These are phyloP conservation scores for Thelephora terrestris DNA, from an alignment of 1,284 basidiomycete genomes.

Conservation along the genomic window DNA sequence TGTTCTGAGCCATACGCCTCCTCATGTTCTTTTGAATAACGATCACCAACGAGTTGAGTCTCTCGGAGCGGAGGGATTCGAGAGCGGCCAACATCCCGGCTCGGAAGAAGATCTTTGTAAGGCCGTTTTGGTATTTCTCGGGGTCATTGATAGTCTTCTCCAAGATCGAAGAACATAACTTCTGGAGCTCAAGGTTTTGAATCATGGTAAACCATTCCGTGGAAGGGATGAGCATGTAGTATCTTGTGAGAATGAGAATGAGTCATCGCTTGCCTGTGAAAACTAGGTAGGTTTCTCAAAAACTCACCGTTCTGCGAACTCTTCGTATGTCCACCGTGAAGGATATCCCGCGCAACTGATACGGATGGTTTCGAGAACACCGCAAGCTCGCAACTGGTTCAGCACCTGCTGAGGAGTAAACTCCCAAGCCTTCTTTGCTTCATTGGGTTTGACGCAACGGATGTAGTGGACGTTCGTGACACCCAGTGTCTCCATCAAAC, in stretches of 20 bases:
- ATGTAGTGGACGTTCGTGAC: conserved; percentile 99
- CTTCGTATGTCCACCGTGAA: conserved; percentile 97
- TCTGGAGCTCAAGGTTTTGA: conserved; percentile 68
- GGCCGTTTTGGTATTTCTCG: conserved; percentile 95
- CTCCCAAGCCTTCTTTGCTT: conserved; percentile 94
- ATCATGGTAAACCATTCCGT: conserved; percentile 79
- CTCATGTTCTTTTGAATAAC: conserved; percentile 97
- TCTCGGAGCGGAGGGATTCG: conserved; percentile 81
- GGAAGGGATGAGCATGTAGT: conserved; percentile 93
- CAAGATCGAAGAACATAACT: conserved; percentile 82
- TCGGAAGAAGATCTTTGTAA: conserved; percentile 99
- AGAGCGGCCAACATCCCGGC: conserved; percentile 98
- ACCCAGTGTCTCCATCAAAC: conserved; percentile 95
- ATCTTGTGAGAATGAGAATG: conserved; percentile 38
- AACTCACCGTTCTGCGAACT: conserved; percentile 93
- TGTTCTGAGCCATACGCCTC: conserved; percentile 74
- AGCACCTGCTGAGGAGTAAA: conserved; percentile 95
- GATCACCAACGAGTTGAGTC: conserved; percentile 86
- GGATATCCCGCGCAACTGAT: conserved; percentile 99
- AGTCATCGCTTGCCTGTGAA: not conserved
- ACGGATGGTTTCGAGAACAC: conserved; percentile 97
- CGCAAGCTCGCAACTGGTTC: conserved; percentile 93
- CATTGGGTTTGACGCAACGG: conserved; percentile 99
- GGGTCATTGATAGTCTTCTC: conserved; percentile 82
- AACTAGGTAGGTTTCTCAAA: conserved; percentile 1